Percentiles rank a stretch among this genome's conserved stretches.
phyloP scores from a whole-genome alignment of 805 yeast genomes.

The Monosporozyma solicola region DNA sequence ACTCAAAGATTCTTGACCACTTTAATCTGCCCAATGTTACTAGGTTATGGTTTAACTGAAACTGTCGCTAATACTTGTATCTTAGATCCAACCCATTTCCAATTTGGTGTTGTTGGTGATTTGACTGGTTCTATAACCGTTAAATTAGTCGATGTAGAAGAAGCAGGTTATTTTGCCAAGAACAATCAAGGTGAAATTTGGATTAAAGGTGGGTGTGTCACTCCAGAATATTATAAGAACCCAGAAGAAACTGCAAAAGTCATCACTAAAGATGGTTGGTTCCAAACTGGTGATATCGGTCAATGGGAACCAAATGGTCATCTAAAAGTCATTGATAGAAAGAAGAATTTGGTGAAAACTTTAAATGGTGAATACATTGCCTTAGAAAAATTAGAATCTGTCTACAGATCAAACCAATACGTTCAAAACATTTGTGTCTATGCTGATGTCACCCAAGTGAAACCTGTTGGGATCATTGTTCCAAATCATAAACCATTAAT shows the following conservation, averaged over 20 bases:
- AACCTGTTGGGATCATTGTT: constrained; percentile 85
- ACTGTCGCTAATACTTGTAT: constrained; percentile 84
- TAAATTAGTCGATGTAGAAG: constrained; percentile 84
- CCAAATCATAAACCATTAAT: constrained; percentile 66
- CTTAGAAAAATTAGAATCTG: constrained; percentile 84
- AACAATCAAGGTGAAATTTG: constrained; percentile 89
- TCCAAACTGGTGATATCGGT: constrained; percentile 93
- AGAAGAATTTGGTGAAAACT: constrained; percentile 93
- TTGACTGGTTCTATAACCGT: constrained; percentile 75
- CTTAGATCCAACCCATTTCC: constrained; percentile 54
- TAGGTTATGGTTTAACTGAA: constrained; percentile 96
- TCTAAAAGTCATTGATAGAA: constrained; percentile 80
- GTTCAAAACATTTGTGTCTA: constrained; percentile 84
- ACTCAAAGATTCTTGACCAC: constrained; percentile 76
- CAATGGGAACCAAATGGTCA: constrained; percentile 81
- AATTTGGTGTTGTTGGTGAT: constrained; percentile 73
- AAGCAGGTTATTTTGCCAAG: constrained; percentile 84
- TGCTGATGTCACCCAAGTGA: constrained; percentile 80
- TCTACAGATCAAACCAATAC: constrained; percentile 72
- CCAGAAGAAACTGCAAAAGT: constrained; percentile 71
- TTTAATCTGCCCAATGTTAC: constrained; percentile 73
- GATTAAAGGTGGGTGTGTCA: constrained; percentile 65
- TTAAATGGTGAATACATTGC: constrained; percentile 97
- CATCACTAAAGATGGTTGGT: constrained; percentile 83
- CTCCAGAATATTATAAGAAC: constrained; percentile 73